Base-by-base conservation (phyloP, 2,329 filamentous ascomycete genomes). In the Ophiostoma sp. region DNA sequence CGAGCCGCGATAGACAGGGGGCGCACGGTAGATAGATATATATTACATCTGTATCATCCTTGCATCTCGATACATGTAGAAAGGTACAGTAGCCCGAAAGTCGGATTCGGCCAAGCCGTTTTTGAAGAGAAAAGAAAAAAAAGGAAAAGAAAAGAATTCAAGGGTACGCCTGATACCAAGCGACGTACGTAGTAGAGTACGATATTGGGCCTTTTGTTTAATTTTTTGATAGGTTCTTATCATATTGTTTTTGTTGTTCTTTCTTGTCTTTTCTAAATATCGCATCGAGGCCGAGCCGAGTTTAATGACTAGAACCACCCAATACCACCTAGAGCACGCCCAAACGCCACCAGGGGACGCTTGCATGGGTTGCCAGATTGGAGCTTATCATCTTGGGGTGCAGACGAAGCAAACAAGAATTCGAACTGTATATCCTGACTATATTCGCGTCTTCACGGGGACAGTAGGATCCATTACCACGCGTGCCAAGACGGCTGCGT, bases 101-200 rank as follows among this genome's bases (percentile, higher is more conserved):
- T 62, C 57, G 57, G 57, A 62, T 35, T 62, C 57, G 57, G 57
- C 27, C 57, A 62, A 62, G 62, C 62, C 33, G 62, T 39, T 39
- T 27, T 60, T 7, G 60, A 64, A 20, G 10, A 35, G n/a, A 33
- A 36, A 20, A 20, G n/a, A 31, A 17, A 62, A 35, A 20, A 62
- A 31, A 33, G 7, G 36, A 62, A 62, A 11, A 20, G 23, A 17
- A 31, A 36, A 35, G 10, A 35, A 36, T 57, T 2, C 0, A 54
- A 15, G 17, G 17, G 17, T 54, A 54, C 52, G 27, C 23, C 52
- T 11, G 23, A 57, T 27, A 57, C 3, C 52, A 57, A 13, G 13
- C 17, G 48, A 20, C 4, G 20, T 17, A 0, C 44, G 7, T 20
- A 52, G 52, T n/a, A 20, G 44, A 15, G 17, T 48, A 57, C 52